Conservation (phyloP, 1,284 basidiomycete genomes). For the Pyrrhoderma noxium region DNA sequence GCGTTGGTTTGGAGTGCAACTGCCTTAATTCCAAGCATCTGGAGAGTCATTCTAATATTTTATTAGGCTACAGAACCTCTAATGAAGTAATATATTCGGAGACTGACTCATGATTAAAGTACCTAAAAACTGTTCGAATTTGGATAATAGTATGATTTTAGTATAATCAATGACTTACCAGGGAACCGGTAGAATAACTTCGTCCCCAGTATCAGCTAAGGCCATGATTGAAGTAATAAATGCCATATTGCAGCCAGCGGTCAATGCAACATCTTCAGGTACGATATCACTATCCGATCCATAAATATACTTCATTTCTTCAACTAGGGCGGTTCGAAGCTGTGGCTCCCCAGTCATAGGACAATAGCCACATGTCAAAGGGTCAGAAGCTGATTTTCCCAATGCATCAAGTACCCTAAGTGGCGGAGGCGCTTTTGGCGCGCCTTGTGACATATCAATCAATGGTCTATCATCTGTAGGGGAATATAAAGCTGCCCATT, state of each 20-base stretch:
- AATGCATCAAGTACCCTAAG: slow-evolving; percentile 45
- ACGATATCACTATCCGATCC: slow-evolving; percentile 41
- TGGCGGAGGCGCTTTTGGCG: slow-evolving; percentile 63
- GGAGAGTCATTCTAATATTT: slow-evolving; percentile 60
- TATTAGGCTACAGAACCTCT: slow-evolving; percentile 11
- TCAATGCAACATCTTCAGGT: slow-evolving; percentile 51
- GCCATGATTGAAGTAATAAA: slow-evolving; percentile 60
- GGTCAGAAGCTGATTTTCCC: slow-evolving; percentile 37
- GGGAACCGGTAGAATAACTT: slow-evolving; percentile 74
- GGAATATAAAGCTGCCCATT: slow-evolving; percentile 52
- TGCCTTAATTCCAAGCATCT: slow-evolving; percentile 56
- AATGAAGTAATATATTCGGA: slow-evolving; percentile 12
- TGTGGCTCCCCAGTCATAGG: slow-evolving; percentile 56
- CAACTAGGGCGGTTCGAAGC: slow-evolving; percentile 51
- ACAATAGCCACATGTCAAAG: slow-evolving; percentile 54
- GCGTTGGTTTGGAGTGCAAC: slow-evolving; percentile 56
- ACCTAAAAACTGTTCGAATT: slow-evolving; percentile 34
- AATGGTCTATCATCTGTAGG: slow-evolving; percentile 41
- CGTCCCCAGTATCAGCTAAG: slow-evolving; percentile 65
- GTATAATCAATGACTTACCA: slow-evolving; percentile 38
- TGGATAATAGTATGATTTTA: background rate
- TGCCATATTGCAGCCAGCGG: slow-evolving; percentile 65
- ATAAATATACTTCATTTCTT: slow-evolving; percentile 64
- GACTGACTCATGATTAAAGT: slow-evolving; percentile 69
- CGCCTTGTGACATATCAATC: slow-evolving; percentile 74